These are phyloP conservation scores for Leptosphaerulina australis DNA, from an alignment of 2,329 filamentous ascomycete species.

Conservation along the genomic window DNA sequence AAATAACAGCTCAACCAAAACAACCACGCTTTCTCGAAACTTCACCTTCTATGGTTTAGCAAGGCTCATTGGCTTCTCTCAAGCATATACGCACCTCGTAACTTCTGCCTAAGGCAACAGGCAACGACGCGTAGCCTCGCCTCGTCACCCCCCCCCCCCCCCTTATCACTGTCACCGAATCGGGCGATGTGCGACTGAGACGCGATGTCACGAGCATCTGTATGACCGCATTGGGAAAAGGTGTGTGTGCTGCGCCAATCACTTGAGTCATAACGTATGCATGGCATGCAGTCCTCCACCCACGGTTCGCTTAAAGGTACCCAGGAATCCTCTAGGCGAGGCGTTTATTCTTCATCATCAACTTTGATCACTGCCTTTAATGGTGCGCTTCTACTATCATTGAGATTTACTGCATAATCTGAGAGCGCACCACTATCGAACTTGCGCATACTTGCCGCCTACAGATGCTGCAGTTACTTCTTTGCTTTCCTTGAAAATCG, in stretches of 20 bases:
- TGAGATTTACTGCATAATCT: no score
- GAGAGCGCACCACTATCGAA: no score
- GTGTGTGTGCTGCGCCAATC: slow-evolving; percentile 6
- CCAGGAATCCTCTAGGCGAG: background rate
- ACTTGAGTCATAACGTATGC: slow-evolving; percentile 2
- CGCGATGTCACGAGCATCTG: slow-evolving; percentile 3
- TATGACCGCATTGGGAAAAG: background rate
- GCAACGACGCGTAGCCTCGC: slow-evolving; percentile 6
- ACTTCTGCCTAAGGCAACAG: slow-evolving; percentile 14
- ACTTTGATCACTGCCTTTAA: background rate
- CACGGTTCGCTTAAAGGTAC: background rate
- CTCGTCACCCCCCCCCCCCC: slow-evolving; percentile 1
- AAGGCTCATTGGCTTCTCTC: background rate
- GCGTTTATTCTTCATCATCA: background rate
- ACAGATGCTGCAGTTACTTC: no score
- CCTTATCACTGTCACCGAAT: background rate
- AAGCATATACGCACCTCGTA: background rate
- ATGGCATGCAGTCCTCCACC: background rate
- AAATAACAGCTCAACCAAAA: background rate
- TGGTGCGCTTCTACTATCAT: no score
- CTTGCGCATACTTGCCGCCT: background rate
- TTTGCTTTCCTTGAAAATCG: no score
- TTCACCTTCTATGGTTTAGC: background rate
- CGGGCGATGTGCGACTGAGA: background rate
- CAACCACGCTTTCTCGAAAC: background rate